These are phyloP conservation scores for Piper longum DNA, from an alignment of 164 flowering plant species.

Conservation along the genomic window DNA sequence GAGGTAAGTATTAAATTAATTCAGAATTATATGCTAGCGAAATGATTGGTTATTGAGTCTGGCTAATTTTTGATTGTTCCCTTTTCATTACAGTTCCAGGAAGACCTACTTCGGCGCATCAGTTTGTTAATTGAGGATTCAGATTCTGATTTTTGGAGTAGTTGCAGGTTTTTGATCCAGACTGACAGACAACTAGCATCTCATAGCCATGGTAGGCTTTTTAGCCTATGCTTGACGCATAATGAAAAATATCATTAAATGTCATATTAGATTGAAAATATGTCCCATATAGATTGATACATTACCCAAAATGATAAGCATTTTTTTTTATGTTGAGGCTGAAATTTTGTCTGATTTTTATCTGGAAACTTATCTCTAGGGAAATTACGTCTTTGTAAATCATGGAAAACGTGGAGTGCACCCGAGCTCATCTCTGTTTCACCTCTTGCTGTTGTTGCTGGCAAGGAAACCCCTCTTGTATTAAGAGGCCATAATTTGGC, in stretches of 20 bases:
- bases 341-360: not conserved
- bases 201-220: slow-evolving; percentile 53
- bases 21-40: not conserved
- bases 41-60: slow-evolving; percentile 1
- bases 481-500: slow-evolving; percentile 59
- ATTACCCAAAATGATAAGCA: too few relatives aligned
- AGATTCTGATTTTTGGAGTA: slow-evolving; percentile 60
- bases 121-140: slow-evolving; percentile 33
- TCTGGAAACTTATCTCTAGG: slow-evolving; percentile 25
- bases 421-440: slow-evolving; percentile 65
- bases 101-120: slow-evolving; percentile 36
- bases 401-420: slow-evolving; percentile 55
- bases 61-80: slow-evolving; percentile 11
- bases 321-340: too few relatives aligned
- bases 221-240: too few relatives aligned
- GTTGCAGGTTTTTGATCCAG: slow-evolving; percentile 60
- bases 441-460: slow-evolving; percentile 80
- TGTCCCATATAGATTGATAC: too few relatives aligned
- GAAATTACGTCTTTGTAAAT: slow-evolving; percentile 48
- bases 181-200: slow-evolving; percentile 54
- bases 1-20: slow-evolving; percentile 35
- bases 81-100: slow-evolving; percentile 43
- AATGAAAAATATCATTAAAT: too few relatives aligned
- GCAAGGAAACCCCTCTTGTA: slow-evolving; percentile 46
- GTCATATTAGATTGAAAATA: too few relatives aligned